Percentiles rank a stretch among this genome's conserved stretches.
Conservation (phyloP, 1,139 yeast genomes). For the Pichia sp. region DNA sequence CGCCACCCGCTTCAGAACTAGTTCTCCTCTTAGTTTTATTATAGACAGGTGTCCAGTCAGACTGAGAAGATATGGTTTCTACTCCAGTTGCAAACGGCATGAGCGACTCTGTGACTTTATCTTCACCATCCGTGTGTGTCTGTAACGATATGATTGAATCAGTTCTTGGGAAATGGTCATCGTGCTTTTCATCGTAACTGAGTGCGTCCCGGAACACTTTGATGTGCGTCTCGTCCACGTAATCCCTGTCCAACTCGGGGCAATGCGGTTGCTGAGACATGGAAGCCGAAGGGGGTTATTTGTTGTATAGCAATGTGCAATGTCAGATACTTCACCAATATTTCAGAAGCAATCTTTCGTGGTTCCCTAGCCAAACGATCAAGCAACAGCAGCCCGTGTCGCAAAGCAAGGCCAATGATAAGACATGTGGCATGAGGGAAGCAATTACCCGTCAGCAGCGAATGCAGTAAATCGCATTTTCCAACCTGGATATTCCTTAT, state of each 20-base stretch:
- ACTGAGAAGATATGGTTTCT: constrained; percentile 47
- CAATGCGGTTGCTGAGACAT: constrained; percentile 1
- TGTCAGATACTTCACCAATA: too few species aligned
- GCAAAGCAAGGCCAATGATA: too few species aligned
- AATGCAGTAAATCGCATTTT: too few species aligned
- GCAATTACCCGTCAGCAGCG: too few species aligned
- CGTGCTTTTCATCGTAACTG: constrained; percentile 22
- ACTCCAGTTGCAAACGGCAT: constrained; percentile 12
- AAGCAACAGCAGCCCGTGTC: too few species aligned
- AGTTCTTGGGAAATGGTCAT: constrained; percentile 5
- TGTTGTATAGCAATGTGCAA: too few species aligned
- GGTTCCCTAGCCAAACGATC: too few species aligned
- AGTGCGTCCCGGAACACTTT: constrained; percentile 36
- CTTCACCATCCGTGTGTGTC: constrained; percentile 4
- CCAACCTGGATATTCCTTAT: too few species aligned
- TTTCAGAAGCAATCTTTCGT: too few species aligned
- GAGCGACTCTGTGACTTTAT: too few species aligned
- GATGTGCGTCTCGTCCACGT: constrained; percentile 29
- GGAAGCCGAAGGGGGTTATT: too few species aligned
- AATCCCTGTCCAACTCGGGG: constrained; percentile 17
- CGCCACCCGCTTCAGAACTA: constrained; percentile 10
- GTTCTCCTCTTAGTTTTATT: constrained; percentile 20
- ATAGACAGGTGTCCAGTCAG: constrained; percentile 64
- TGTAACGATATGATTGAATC: constrained; percentile 6
- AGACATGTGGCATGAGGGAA: too few species aligned